Conservation (phyloP, 169 alveolate genomes). For the Perkinsus olseni region DNA sequence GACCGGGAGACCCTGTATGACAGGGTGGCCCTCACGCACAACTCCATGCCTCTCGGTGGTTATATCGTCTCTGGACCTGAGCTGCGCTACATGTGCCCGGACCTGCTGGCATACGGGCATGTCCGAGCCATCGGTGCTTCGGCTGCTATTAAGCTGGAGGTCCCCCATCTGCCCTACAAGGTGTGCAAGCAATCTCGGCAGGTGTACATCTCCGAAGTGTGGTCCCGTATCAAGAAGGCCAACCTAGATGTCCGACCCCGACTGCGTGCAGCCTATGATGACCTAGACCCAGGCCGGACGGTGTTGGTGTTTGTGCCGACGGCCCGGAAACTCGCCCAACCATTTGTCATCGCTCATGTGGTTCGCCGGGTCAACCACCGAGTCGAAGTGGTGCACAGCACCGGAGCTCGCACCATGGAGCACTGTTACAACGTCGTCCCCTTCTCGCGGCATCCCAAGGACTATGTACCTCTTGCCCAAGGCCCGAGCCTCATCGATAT, state of each 20-base stretch:
- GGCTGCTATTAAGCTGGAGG: background rate
- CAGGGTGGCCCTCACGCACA: background rate
- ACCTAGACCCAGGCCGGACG: background rate
- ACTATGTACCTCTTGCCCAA: background rate
- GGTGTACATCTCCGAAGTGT: background rate
- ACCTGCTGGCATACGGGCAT: background rate
- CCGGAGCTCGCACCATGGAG: background rate
- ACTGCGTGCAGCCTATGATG: background rate
- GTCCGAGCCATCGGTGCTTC: background rate
- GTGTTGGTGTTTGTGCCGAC: background rate
- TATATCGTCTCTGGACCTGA: background rate
- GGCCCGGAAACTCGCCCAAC: background rate
- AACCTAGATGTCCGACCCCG: background rate
- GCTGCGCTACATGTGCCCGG: background rate
- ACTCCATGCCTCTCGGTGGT: background rate
- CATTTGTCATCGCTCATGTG: background rate
- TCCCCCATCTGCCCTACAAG: background rate
- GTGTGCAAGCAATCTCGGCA: background rate
- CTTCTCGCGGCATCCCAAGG: background rate
- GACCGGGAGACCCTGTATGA: background rate
- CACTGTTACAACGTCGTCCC: background rate
- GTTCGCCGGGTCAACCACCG: background rate
- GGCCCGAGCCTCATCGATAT: background rate
- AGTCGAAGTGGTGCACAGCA: background rate
- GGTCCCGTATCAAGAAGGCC: background rate